These are phyloP conservation scores for Cladophialophora immunda DNA, from an alignment of 2,329 filamentous ascomycete species.

Conservation along the genomic window DNA sequence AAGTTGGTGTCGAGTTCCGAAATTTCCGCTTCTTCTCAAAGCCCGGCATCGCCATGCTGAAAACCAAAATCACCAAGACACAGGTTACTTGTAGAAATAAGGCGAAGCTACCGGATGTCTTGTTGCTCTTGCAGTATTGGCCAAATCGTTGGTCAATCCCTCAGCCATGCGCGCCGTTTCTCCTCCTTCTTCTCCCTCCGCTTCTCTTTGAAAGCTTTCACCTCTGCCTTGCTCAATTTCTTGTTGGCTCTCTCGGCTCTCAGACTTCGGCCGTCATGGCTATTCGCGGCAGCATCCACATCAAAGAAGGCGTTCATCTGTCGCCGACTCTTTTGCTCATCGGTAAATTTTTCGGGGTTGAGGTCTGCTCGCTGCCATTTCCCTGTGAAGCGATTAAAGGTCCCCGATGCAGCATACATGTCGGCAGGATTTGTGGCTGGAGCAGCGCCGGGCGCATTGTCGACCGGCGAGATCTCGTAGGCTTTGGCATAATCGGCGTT, in stretches of 20 bases:
- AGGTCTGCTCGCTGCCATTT: constrained; percentile 75
- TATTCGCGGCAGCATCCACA: constrained; percentile 90
- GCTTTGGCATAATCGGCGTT: constrained; percentile 89
- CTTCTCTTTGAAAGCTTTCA: constrained; percentile 93
- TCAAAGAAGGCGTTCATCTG: constrained; percentile 97
- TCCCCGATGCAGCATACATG: constrained; percentile 72
- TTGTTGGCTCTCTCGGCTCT: constrained; percentile 89
- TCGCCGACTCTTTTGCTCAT: constrained; percentile 84
- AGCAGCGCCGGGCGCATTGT: constrained; percentile 46
- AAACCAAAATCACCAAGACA: not conserved
- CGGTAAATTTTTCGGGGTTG: constrained; percentile 78
- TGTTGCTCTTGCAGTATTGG: not conserved
- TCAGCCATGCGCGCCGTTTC: constrained; percentile 89
- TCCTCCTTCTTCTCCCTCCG: constrained; percentile 89
- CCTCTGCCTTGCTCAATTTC: constrained; percentile 82
- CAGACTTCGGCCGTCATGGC: constrained; percentile 86
- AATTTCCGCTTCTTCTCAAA: constrained; percentile 11
- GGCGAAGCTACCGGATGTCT: not conserved
- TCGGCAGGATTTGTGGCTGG: constrained; percentile 53
- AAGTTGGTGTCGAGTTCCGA: constrained; percentile 3
- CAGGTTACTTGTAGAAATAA: not conserved
- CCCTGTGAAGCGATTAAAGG: constrained; percentile 93
- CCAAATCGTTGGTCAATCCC: constrained; percentile 67
- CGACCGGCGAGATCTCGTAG: constrained; percentile 50
- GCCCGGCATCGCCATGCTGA: not conserved